Percentiles rank a stretch among this genome's conserved stretches.
Conservation (phyloP, 306 rosid genomes). For the Biancaea sappan region DNA sequence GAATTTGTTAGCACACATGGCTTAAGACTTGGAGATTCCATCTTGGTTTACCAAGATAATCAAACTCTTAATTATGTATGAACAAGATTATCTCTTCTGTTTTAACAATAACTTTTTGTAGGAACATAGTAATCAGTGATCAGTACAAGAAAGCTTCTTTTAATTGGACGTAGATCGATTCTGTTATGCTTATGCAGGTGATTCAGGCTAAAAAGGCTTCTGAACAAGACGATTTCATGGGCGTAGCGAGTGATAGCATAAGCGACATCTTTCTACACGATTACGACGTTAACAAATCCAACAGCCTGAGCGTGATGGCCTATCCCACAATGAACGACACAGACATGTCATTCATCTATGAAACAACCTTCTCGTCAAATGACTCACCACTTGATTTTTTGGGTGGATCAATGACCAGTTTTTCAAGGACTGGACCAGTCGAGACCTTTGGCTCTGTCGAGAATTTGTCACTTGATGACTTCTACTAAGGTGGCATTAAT, state of each 20-base stretch:
- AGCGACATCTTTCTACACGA: conserved; percentile 47
- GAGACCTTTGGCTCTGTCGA: conserved; percentile 86
- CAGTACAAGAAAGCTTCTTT: neutral
- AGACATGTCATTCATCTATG: conserved; percentile 77
- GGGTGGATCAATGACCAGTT: conserved; percentile 80
- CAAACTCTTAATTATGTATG: conserved; percentile 70
- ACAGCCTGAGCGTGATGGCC: conserved; percentile 41
- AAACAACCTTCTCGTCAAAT: conserved; percentile 60
- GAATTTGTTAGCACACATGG: conserved; percentile 80
- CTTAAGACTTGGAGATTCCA: conserved; percentile 72
- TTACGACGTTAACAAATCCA: conserved; percentile 50
- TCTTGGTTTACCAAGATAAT: conserved; percentile 68
- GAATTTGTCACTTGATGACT: conserved; percentile 84
- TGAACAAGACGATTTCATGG: conserved; percentile 46
- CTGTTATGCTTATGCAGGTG: conserved; percentile 43
- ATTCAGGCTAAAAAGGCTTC: conserved; percentile 65
- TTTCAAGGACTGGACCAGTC: conserved; percentile 60
- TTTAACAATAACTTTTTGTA: neutral
- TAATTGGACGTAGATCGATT: neutral
- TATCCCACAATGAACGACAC: conserved; percentile 43
- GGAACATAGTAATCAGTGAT: neutral
- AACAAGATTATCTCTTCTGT: neutral
- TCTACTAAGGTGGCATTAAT: conserved; percentile 43
- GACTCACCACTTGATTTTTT: conserved; percentile 81
- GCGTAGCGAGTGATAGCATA: conserved; percentile 19